These are phyloP conservation scores for Scenedesmus sp. DNA, from an alignment of 163 green algal genomes.

Conservation along the genomic window DNA sequence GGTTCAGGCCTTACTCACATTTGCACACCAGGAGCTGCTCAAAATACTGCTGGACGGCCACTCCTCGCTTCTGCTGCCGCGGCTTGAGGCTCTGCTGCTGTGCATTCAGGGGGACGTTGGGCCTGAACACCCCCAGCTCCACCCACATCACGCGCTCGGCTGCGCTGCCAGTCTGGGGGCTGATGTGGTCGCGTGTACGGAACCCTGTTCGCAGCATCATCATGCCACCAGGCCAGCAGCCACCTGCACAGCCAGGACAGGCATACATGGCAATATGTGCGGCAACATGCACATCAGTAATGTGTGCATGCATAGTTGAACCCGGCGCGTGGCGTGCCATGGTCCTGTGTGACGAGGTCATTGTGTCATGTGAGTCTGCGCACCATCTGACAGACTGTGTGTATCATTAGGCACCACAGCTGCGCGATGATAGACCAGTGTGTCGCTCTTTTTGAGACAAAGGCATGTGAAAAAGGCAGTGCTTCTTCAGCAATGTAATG, in stretches of 20 bases:
- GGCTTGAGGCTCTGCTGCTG: neutral
- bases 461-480: too few species aligned
- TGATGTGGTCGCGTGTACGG: neutral
- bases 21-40: slow-evolving; percentile 5
- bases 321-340: too few species aligned
- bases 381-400: too few species aligned
- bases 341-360: too few species aligned
- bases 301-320: too few species aligned
- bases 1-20: neutral
- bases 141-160: neutral
- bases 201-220: neutral
- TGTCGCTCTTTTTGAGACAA: too few species aligned
- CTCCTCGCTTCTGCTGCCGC: neutral
- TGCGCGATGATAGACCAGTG: neutral
- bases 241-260: neutral
- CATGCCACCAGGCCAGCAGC: neutral
- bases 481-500: too few species aligned
- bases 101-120: neutral
- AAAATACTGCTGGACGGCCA: neutral
- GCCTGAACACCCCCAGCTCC: neutral
- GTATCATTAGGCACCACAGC: too few species aligned
- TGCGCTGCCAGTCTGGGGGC: neutral
- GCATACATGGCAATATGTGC: neutral
- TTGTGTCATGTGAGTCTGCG: too few species aligned
- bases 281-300: too few species aligned